phyloP scores from a whole-genome alignment of 1,284 basidiomycete genomes.

The Naganishia cerealis region DNA sequence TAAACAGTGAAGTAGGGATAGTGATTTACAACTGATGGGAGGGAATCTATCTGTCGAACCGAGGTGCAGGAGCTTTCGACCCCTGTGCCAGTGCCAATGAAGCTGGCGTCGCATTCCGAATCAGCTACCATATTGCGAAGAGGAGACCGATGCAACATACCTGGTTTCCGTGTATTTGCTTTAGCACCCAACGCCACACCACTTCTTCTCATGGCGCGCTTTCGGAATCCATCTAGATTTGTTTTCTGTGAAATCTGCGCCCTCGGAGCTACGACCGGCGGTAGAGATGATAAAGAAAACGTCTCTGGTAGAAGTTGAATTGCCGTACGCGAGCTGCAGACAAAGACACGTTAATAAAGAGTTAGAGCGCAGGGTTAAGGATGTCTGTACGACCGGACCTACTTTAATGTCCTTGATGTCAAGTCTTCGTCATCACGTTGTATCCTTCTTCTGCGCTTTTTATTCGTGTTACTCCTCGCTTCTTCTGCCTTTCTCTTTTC shows the following conservation, averaged over 20 bases:
- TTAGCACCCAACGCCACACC: slow-evolving; percentile 27
- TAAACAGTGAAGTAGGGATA: not conserved
- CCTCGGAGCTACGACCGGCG: slow-evolving; percentile 26
- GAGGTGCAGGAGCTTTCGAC: slow-evolving; percentile 16
- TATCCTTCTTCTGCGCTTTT: slow-evolving; percentile 20
- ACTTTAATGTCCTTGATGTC: slow-evolving; percentile 23
- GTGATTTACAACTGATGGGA: not conserved
- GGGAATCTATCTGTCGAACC: slow-evolving; percentile 16
- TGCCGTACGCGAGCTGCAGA: slow-evolving; percentile 25
- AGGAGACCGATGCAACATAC: not conserved
- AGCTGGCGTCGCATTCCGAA: not conserved
- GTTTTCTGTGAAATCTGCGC: slow-evolving; percentile 26
- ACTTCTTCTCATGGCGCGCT: slow-evolving; percentile 32
- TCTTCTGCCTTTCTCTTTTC: slow-evolving; percentile 27
- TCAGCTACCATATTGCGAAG: not conserved
- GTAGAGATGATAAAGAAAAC: slow-evolving; percentile 13
- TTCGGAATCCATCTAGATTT: slow-evolving; percentile 25
- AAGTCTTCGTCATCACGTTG: slow-evolving; percentile 23
- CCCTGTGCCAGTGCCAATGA: slow-evolving; percentile 18
- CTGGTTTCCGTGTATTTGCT: slow-evolving; percentile 12
- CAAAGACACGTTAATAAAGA: not conserved
- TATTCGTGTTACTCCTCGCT: slow-evolving; percentile 12
- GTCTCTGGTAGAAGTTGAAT: slow-evolving; percentile 28
- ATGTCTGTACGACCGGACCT: not conserved
- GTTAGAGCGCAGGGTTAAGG: not conserved